phyloP scores from a whole-genome alignment of 1,284 basidiomycete genomes.

The Crocinoboletus sp. region DNA sequence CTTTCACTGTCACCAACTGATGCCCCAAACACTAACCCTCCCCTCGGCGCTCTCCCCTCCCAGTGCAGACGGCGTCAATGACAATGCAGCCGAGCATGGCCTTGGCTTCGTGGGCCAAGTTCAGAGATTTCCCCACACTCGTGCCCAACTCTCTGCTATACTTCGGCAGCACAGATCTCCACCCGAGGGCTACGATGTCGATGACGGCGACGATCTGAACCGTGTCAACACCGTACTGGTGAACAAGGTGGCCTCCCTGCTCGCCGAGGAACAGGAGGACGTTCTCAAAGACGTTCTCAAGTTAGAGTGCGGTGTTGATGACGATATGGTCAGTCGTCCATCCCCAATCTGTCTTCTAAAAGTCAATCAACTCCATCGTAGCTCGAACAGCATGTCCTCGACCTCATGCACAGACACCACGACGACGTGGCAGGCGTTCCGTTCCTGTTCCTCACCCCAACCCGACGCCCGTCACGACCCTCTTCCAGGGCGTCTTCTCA shows the following conservation, averaged over 20 bases:
- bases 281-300: constrained; percentile 74
- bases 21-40: constrained; percentile 27
- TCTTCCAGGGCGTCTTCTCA: constrained; percentile 75
- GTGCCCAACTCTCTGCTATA: constrained; percentile 68
- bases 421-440: constrained; percentile 81
- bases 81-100: constrained; percentile 20
- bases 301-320: constrained; percentile 65
- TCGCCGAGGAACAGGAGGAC: constrained; percentile 83
- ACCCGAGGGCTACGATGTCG: constrained; percentile 48
- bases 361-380: constrained; percentile 30
- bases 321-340: constrained; percentile 57
- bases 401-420: constrained; percentile 83
- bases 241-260: constrained; percentile 61
- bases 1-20: constrained; percentile 17
- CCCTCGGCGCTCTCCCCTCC: constrained; percentile 15
- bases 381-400: constrained; percentile 75
- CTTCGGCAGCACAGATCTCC: constrained; percentile 62
- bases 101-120: constrained; percentile 18
- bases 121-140: constrained; percentile 68
- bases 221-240: constrained; percentile 57
- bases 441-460: constrained; percentile 75
- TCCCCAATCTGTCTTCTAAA: constrained; percentile 10
- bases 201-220: constrained; percentile 54
- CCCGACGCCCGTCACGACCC: constrained; percentile 73
- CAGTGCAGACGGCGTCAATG: constrained; percentile 14